Evolutionary conservation across 768 basidiomycete genomes (phyloP), one percentile per base, ranked within the genome.

Genomic region (Hydnomerulius pinastri): DNA sequence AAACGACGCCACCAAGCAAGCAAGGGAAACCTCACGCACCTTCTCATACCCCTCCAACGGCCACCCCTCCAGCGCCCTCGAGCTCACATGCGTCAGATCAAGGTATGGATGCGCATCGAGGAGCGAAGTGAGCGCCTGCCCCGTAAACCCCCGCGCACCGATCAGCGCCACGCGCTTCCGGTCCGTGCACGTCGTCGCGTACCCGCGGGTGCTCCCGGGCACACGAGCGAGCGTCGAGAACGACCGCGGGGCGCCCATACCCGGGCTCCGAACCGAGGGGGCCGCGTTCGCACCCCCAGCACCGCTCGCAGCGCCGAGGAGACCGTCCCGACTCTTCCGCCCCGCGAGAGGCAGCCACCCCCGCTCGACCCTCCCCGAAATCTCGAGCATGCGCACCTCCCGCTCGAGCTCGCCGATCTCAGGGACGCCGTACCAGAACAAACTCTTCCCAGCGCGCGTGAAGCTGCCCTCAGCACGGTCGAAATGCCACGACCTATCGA

Each of bases 381-480:
- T 74, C 62, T 92, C 90, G 45, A 87, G 86, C 29, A 66, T 75
- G 64, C 81, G 83, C 59, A 99, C 86, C 52, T 87, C 79, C 60
- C 71, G 78, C 79, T 99, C 94, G 24, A 99, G 92, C 71, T 98
- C 95, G 46, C 81, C 81, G 23, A 96, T 84, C 61, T 95, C 91
- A 55, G 87, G 86, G 23, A 98, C 78, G 37, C 97, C 97, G 65
- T 96, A 98, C 96, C 97, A 99, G 81, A 97, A 98, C 64, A 99
- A 71, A 63, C 86, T 94, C 71, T 85, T 85, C 17, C 96, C 95
- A 15, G 91, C 91, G 32, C 97, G 80, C 15, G 94, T 96, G 76
- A 99, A 99, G 70, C 90, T 92, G 1, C 97, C 97, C 59, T 98
- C 95, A 0, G 97, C 93, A 48, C 94, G 85, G 75, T 99, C 96